These are phyloP conservation scores for Athelia sp. DNA, from an alignment of 1,284 basidiomycete genomes.

Conservation along the genomic window DNA sequence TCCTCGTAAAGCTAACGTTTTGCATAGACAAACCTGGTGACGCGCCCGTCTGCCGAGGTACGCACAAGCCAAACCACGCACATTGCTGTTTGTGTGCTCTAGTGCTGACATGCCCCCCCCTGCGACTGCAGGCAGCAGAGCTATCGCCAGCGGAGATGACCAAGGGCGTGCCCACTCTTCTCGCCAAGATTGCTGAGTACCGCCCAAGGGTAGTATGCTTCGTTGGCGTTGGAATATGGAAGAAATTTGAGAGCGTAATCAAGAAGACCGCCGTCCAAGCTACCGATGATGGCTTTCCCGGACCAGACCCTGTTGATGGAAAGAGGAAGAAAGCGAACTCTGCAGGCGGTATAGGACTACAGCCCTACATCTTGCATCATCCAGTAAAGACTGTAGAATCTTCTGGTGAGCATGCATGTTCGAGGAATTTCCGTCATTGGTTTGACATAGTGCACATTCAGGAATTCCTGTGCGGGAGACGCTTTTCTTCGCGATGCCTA, in stretches of 20 bases:
- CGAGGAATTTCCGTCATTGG: too few relatives aligned
- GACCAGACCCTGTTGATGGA: neutral
- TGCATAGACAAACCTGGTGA: conserved; percentile 49
- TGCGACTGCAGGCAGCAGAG: conserved; percentile 34
- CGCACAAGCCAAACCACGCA: conserved; percentile 9
- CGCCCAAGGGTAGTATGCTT: conserved; percentile 41
- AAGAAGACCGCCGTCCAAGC: conserved; percentile 1
- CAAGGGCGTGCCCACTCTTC: conserved; percentile 29
- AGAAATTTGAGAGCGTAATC: conserved; percentile 29
- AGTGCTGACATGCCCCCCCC: too few relatives aligned
- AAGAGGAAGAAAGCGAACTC: neutral
- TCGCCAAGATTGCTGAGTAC: conserved; percentile 30
- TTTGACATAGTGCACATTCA: too few relatives aligned
- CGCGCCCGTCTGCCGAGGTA: conserved; percentile 40
- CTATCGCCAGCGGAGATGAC: conserved; percentile 40
- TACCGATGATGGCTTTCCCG: too few relatives aligned
- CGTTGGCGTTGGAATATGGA: conserved; percentile 48
- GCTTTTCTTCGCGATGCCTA: conserved; percentile 60
- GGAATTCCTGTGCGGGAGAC: conserved; percentile 50
- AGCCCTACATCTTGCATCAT: neutral
- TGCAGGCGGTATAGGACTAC: neutral
- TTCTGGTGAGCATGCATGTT: too few relatives aligned
- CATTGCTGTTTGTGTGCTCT: neutral
- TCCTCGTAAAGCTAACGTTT: too few relatives aligned
- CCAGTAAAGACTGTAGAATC: neutral